Conservation (phyloP, 352 stramenopile genomes). For the Globisporangium cystogenes region DNA sequence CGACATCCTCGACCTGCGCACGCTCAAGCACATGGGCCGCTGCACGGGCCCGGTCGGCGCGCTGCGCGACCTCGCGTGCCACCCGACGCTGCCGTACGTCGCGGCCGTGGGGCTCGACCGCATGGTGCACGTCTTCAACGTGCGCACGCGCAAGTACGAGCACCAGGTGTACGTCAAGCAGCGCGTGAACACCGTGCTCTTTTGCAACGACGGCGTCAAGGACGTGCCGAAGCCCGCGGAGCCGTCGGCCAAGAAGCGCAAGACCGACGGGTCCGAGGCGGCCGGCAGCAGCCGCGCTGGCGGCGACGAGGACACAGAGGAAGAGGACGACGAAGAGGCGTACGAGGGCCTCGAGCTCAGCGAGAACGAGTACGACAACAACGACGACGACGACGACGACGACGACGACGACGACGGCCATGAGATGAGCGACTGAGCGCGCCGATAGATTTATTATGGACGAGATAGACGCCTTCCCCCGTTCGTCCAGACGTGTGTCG, state of each 20-base stretch:
- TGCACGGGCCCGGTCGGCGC: conserved; percentile 89
- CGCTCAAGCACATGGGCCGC: conserved; percentile 75
- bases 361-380: conserved; percentile 45
- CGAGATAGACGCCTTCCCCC: conserved; percentile 7
- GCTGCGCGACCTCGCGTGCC: conserved; percentile 85
- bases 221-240: conserved; percentile 27
- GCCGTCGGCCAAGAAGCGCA: conserved; percentile 46
- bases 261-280: conserved; percentile 31
- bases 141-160: conserved; percentile 72
- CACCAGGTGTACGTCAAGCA: conserved; percentile 81
- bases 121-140: conserved; percentile 92
- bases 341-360: conserved; percentile 84
- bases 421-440: conserved; percentile 29
- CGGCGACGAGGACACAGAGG: conserved; percentile 45
- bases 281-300: conserved; percentile 26
- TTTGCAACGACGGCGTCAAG: conserved; percentile 81
- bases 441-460: conserved; percentile 16
- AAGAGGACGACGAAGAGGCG: conserved; percentile 71
- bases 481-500: too few species aligned
- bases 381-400: conserved; percentile 45
- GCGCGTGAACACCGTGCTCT: conserved; percentile 89
- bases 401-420: conserved; percentile 27
- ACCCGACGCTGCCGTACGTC: conserved; percentile 88
- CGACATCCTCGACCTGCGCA: conserved; percentile 87
- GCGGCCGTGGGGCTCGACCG: conserved; percentile 91